A percentile compares a stretch with the other conserved stretches of the same genome.
Evolutionary conservation across 495 filamentous ascomycete genomes (phyloP).

Genomic region (Extremus antarcticus): DNA sequence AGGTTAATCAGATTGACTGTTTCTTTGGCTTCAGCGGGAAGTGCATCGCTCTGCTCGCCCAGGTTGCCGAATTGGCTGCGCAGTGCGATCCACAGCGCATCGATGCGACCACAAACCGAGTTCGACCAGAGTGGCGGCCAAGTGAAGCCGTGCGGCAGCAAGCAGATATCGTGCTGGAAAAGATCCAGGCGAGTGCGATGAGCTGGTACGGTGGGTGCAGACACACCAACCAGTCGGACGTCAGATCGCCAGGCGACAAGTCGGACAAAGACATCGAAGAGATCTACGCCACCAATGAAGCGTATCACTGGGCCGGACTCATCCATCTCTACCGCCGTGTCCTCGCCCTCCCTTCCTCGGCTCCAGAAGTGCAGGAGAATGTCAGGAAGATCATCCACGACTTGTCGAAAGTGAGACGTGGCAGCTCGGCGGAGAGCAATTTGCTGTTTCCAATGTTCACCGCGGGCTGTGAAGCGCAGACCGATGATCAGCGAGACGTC

Average conservation of each 20-base stretch:
- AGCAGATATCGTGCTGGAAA: constrained; percentile 45
- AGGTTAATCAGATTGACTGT: constrained; percentile 47
- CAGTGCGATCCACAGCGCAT: constrained; percentile 60
- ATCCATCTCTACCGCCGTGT: constrained; percentile 69
- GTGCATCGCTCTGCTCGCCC: constrained; percentile 57
- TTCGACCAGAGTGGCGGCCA: constrained; percentile 49
- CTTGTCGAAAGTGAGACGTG: constrained; percentile 50
- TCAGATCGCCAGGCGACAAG: constrained; percentile 37
- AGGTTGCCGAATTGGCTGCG: constrained; percentile 61
- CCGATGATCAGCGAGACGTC: constrained; percentile 42
- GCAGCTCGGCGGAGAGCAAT: constrained; percentile 64
- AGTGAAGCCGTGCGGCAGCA: constrained; percentile 40
- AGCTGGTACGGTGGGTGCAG: constrained; percentile 34
- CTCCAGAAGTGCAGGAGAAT: constrained; percentile 49
- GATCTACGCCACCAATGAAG: constrained; percentile 66
- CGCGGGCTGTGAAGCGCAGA: constrained; percentile 63
- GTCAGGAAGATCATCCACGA: constrained; percentile 53
- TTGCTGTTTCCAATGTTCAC: constrained; percentile 77
- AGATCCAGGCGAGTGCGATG: constrained; percentile 38
- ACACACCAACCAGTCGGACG: constrained; percentile 25
- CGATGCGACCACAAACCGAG: constrained; percentile 40
- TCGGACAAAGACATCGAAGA: constrained; percentile 36
- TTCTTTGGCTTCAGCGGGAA: constrained; percentile 53
- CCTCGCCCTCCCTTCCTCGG: constrained; percentile 44
- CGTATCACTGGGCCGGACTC: constrained; percentile 71